phyloP scores from a whole-genome alignment of 176 grass and related monocot species.

The Neostapfia colusana region DNA sequence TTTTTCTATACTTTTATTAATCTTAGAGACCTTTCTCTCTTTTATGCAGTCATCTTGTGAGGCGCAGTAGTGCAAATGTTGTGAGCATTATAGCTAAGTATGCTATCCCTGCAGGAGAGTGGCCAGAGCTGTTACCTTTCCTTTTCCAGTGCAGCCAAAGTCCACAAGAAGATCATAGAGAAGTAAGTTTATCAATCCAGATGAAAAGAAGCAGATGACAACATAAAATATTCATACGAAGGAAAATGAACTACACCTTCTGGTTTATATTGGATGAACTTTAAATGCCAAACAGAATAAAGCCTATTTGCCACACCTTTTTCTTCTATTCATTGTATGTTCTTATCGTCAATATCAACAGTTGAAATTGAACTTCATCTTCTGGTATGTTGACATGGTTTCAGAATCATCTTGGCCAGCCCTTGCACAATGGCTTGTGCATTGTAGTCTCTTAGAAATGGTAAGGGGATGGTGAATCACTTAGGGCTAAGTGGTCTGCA shows the following conservation, averaged over 20 bases:
- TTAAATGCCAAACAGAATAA: slow-evolving; percentile 12
- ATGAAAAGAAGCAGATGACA: background rate
- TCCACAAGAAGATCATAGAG: slow-evolving; percentile 91
- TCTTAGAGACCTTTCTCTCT: slow-evolving; percentile 16
- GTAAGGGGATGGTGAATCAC: background rate
- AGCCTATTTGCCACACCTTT: slow-evolving; percentile 22
- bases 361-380: background rate
- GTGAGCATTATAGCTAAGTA: slow-evolving; percentile 96
- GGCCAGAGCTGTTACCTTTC: slow-evolving; percentile 87
- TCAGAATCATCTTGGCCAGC: slow-evolving; percentile 2
- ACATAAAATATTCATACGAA: background rate
- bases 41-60: slow-evolving; percentile 76
- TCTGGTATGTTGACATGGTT: background rate
- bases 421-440: slow-evolving; percentile 15
- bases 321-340: slow-evolving; percentile 22
- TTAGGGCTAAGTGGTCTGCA: background rate
- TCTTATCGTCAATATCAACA: background rate
- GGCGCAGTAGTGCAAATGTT: slow-evolving; percentile 85
- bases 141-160: slow-evolving; percentile 99
- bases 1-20: background rate
- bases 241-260: no score
- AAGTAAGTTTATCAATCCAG: slow-evolving; percentile 52
- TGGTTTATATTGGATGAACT: slow-evolving; percentile 12
- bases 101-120: slow-evolving; percentile 87
- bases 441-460: background rate